Evolutionary conservation across 1,284 basidiomycete species (phyloP), one percentile per base, ranked within the genome.

Genomic region (Boletus sp.): DNA sequence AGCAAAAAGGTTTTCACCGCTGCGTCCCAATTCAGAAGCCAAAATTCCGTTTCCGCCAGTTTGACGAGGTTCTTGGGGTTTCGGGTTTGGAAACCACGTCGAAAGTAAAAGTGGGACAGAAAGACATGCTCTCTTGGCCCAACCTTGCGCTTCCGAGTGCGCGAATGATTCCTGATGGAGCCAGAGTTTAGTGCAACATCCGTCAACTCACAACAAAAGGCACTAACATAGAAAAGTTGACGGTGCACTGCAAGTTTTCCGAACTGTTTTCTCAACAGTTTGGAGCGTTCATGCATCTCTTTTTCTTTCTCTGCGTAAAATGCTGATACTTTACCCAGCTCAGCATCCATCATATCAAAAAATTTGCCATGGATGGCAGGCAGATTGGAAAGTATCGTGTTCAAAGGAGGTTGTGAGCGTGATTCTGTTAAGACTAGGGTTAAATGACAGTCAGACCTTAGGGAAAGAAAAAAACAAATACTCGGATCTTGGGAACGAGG

Each of bases 241-340:
- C 82, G 71, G 65, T 94, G 92, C 53, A 84, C 80, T 25, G 72
- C 74, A 12, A 95, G 75, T 57, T 91, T 88, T 2, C 75, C 66
- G 5, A 96, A 75, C 64, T 97, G 94, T 40, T 75, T 72, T 48
- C 80, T 77, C 1, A 95, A 71, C 16, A 61, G 33, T 41, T 61
- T 65, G 48, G 80, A 76, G 50, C 74, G 75, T 23, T 68, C 69
- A 19, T 70, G 68, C 68, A 86, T 82, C 55, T 92, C 90, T 20
- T 74, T 70, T 65, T 91, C 90, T 20, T 86, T 77, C 20, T 78
- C 79, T 8, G 78, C 61, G 62, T 91, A 97, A 66, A 98, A 98
- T 3, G 71, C 69, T 59, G 93, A 85, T 19, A 94, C 80, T 71
- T 95, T 91, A 46, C 84, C 80, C 0, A 94, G 70, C 63, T 95